Evolutionary conservation across 1,284 basidiomycete species (phyloP).

Genomic region (Boletellus deceptivus): DNA sequence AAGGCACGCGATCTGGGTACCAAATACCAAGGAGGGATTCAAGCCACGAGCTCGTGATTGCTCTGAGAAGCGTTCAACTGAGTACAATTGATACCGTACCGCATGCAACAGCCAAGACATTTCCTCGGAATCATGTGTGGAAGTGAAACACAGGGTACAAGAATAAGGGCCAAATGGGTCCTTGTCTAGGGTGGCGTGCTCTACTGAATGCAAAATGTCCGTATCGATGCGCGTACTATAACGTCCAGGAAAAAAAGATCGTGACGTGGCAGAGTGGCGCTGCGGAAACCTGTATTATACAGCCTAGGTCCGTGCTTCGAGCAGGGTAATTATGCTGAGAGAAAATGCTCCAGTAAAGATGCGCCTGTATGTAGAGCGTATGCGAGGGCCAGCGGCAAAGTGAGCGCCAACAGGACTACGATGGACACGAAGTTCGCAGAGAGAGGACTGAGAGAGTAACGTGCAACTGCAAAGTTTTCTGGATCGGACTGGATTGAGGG

Average conservation of each 20-base stretch:
- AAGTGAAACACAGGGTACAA: conserved; percentile 19
- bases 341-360: conserved; percentile 1
- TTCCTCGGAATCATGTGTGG: conserved; percentile 7
- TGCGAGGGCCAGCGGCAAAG: conserved; percentile 18
- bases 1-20: background rate
- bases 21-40: too few species aligned
- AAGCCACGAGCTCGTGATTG: too few species aligned
- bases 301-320: conserved; percentile 17
- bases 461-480: conserved; percentile 6
- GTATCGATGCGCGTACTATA: conserved; percentile 3
- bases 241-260: conserved; percentile 4
- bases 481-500: conserved; percentile 4
- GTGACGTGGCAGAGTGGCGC: background rate
- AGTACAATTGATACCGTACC: background rate
- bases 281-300: conserved; percentile 11
- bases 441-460: conserved; percentile 8
- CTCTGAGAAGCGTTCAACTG: background rate
- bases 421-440: conserved; percentile 15
- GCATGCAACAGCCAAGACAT: conserved; percentile 1
- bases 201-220: conserved; percentile 15
- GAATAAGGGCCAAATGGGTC: conserved; percentile 15
- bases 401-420: conserved; percentile 18
- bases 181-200: conserved; percentile 13
- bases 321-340: conserved; percentile 12
- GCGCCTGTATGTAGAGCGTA: conserved; percentile 16